Evolutionary conservation across 148 eudicot genomes (phyloP).

Genomic region (Persicaria maculosa): DNA sequence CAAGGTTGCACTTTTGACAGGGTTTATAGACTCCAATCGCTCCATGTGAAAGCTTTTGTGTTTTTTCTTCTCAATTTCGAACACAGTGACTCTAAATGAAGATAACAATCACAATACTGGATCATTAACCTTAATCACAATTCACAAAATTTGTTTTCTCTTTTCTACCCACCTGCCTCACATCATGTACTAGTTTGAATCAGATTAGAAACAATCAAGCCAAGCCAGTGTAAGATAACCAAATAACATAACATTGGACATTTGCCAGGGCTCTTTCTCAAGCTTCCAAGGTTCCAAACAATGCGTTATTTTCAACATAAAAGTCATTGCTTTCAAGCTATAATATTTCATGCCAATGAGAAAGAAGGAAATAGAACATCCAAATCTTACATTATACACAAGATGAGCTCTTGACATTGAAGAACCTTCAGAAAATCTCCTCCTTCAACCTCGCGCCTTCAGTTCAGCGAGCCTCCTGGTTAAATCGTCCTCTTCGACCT

Average conservation of each 20-base stretch:
- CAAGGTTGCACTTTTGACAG: background rate
- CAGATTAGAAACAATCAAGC: background rate
- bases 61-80: too few relatives aligned
- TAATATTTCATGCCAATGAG: background rate
- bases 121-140: background rate
- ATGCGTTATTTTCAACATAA: background rate
- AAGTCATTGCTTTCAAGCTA: background rate
- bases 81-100: background rate
- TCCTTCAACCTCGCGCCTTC: conserved; percentile 15
- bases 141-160: background rate
- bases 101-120: background rate
- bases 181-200: background rate
- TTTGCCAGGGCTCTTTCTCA: background rate
- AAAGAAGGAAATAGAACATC: background rate
- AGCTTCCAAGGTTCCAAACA: background rate
- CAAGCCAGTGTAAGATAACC: background rate
- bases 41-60: background rate
- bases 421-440: background rate
- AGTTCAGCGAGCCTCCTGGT: conserved; percentile 20
- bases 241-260: background rate
- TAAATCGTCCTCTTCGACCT: conserved; percentile 16
- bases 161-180: background rate
- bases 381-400: background rate
- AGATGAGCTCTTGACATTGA: background rate
- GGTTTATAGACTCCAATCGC: background rate